These are phyloP conservation scores for Westerdykella aurantiaca DNA, from an alignment of 2,329 filamentous ascomycete species.

Conservation along the genomic window DNA sequence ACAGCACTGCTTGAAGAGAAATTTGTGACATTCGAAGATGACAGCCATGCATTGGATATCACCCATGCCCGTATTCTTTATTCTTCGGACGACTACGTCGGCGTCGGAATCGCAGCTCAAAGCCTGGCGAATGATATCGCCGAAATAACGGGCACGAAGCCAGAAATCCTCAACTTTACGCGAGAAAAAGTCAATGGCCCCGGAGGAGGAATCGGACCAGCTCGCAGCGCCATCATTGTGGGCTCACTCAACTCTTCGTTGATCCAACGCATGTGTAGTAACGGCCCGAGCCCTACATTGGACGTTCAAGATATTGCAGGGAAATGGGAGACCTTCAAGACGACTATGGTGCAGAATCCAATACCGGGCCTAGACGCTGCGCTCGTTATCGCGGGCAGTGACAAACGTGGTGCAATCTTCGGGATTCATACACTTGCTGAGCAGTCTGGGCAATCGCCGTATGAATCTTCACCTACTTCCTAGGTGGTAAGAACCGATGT, in stretches of 20 bases:
- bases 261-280: slow-evolving; percentile 3
- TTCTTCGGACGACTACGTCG: slow-evolving; percentile 10
- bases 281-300: slow-evolving; percentile 41
- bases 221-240: slow-evolving; percentile 6
- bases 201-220: not conserved
- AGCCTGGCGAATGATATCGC: slow-evolving; percentile 12
- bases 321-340: slow-evolving; percentile 61
- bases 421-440: slow-evolving; percentile 16
- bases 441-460: slow-evolving; percentile 16
- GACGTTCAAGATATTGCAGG: slow-evolving; percentile 50
- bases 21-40: slow-evolving; percentile 9
- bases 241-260: slow-evolving; percentile 8
- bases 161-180: slow-evolving; percentile 3
- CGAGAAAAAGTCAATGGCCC: not conserved
- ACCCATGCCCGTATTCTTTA: slow-evolving; percentile 9
- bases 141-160: slow-evolving; percentile 12
- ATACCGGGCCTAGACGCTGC: slow-evolving; percentile 1
- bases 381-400: slow-evolving; percentile 14
- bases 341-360: slow-evolving; percentile 45
- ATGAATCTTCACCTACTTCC: not conserved
- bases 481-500: not conserved
- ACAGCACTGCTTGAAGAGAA: slow-evolving; percentile 11
- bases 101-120: slow-evolving; percentile 13
- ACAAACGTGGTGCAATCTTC: slow-evolving; percentile 17
- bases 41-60: slow-evolving; percentile 9